These are phyloP conservation scores for Calonectria naviculata DNA, from an alignment of 2,329 filamentous ascomycete genomes.

Conservation along the genomic window DNA sequence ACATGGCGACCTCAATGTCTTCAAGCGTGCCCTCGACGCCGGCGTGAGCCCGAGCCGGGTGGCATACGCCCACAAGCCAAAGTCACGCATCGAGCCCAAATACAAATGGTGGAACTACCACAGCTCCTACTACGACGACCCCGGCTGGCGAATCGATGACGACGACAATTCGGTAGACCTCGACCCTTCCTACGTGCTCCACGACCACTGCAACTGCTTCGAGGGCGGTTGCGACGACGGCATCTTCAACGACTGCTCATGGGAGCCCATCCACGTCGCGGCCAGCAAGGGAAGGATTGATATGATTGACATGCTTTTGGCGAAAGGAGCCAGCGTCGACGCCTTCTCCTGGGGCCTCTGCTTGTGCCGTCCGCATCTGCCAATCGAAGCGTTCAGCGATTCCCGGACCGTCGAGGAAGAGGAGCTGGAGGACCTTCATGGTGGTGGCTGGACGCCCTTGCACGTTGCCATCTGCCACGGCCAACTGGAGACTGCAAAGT, in stretches of 20 bases:
- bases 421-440: constrained; percentile 40
- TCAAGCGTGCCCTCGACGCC: constrained; percentile 38
- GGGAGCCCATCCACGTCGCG: constrained; percentile 41
- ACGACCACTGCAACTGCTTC: constrained; percentile 40
- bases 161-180: constrained; percentile 41
- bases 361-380: constrained; percentile 40
- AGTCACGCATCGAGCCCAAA: constrained; percentile 33
- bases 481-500: constrained; percentile 38
- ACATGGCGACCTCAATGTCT: constrained; percentile 31
- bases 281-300: constrained; percentile 41
- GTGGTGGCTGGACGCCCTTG: constrained; percentile 41
- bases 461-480: constrained; percentile 41
- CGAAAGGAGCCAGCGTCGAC: constrained; percentile 37
- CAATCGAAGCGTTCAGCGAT: constrained; percentile 39
- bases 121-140: constrained; percentile 40
- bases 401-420: constrained; percentile 39
- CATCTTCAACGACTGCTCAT: constrained; percentile 42
- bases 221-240: constrained; percentile 40
- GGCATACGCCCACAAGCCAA: constrained; percentile 40
- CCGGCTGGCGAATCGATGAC: constrained; percentile 37
- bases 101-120: constrained; percentile 44
- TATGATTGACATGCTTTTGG: constrained; percentile 39
- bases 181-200: constrained; percentile 35
- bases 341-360: constrained; percentile 40
- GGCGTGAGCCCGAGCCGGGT: constrained; percentile 36